Percentiles rank a stretch among this genome's conserved stretches.
phyloP scores from a whole-genome alignment of 2,329 filamentous ascomycete genomes.

The Lasiodiplodia sp. region DNA sequence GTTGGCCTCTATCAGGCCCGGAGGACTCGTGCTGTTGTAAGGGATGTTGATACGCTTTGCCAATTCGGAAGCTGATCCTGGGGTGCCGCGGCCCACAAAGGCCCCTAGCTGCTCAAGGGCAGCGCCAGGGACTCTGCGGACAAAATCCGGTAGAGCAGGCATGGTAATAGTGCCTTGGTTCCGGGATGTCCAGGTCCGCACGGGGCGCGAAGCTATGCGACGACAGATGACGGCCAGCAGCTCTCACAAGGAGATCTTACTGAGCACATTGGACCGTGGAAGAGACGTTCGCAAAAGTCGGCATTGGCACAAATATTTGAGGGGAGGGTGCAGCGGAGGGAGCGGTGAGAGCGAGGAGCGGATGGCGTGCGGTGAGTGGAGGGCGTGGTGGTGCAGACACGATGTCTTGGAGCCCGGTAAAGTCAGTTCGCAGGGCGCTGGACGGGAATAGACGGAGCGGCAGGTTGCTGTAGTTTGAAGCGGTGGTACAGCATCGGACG shows the following conservation, averaged over 20 bases:
- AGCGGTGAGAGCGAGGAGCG: constrained; percentile 14
- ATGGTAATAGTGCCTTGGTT: constrained; percentile 8
- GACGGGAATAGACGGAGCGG: constrained; percentile 20
- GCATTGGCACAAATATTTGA: constrained; percentile 22
- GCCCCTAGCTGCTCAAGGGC: constrained; percentile 23
- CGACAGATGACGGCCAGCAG: not conserved
- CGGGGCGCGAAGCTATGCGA: constrained; percentile 1
- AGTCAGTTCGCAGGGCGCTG: constrained; percentile 1
- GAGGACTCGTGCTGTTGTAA: constrained; percentile 62
- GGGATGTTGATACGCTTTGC: constrained; percentile 62
- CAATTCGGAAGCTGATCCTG: constrained; percentile 39
- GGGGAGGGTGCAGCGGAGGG: not conserved
- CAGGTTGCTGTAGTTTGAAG: not conserved
- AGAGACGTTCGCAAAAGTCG: constrained; percentile 1
- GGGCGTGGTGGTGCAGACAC: not conserved
- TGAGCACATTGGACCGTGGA: constrained; percentile 16
- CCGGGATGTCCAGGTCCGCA: not conserved
- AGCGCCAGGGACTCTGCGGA: not conserved
- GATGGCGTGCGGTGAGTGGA: not conserved
- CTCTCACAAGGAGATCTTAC: not conserved
- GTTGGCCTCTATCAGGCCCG: constrained; percentile 62
- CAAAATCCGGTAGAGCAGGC: constrained; percentile 28
- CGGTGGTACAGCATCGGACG: constrained; percentile 26
- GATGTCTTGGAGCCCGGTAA: constrained; percentile 3
- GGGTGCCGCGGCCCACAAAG: constrained; percentile 1